Evolutionary conservation across 1,284 basidiomycete genomes (phyloP).

Genomic region (Coniophora puteana): DNA sequence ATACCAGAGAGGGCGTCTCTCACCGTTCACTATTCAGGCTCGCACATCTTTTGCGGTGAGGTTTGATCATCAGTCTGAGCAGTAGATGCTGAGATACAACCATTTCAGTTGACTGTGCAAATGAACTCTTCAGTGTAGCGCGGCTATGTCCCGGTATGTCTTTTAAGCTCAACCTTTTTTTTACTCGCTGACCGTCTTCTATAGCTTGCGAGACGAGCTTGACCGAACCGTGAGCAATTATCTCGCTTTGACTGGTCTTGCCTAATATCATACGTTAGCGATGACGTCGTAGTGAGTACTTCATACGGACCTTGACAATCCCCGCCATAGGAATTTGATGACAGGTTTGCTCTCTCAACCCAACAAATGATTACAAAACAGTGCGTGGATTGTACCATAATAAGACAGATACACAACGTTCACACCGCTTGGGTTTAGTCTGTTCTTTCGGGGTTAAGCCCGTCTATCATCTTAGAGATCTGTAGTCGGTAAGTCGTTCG

Average conservation of each 20-base stretch:
- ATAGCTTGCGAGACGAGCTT: conserved; percentile 76
- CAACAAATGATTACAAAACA: conserved; percentile 85
- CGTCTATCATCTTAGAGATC: conserved; percentile 72
- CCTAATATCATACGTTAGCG: conserved; percentile 38
- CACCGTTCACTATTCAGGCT: conserved; percentile 41
- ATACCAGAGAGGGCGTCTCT: not conserved
- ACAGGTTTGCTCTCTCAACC: conserved; percentile 74
- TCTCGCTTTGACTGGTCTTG: conserved; percentile 5
- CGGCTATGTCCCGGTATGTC: conserved; percentile 69
- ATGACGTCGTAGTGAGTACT: conserved; percentile 71
- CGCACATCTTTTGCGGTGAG: conserved; percentile 80
- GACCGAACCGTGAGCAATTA: conserved; percentile 61
- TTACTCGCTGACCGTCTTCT: conserved; percentile 11
- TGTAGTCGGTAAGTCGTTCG: conserved; percentile 57
- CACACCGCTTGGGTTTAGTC: conserved; percentile 44
- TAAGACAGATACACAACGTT: conserved; percentile 11
- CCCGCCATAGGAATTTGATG: conserved; percentile 8
- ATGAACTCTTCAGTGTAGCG: conserved; percentile 72
- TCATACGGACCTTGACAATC: conserved; percentile 1
- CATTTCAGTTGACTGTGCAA: conserved; percentile 72
- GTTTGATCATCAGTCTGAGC: conserved; percentile 8
- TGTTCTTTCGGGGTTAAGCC: conserved; percentile 75
- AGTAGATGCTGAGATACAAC: conserved; percentile 9
- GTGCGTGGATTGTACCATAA: too few species aligned
- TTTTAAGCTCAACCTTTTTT: not conserved